Percentiles rank a stretch among this genome's conserved stretches.
phyloP scores from a whole-genome alignment of 108 stramenopile genomes.

The Tribonema minus region DNA sequence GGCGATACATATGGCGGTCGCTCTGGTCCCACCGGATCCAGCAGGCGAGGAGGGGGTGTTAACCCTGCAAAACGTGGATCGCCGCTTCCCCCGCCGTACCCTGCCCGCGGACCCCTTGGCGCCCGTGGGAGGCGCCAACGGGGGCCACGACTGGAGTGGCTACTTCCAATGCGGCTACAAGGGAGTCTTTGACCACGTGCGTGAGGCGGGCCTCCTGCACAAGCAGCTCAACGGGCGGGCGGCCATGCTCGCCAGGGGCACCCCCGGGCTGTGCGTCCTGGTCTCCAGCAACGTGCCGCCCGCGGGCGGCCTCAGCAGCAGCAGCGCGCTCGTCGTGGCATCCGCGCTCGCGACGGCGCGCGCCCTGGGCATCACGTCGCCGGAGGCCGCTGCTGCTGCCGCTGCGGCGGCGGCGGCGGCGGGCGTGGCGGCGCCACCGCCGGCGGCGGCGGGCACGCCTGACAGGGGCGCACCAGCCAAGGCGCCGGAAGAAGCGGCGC shows the following conservation, averaged over 20 bases:
- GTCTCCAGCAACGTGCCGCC: neutral
- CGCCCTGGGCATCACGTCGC: too few relatives aligned
- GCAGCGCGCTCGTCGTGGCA: too few relatives aligned
- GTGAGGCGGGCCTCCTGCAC: neutral
- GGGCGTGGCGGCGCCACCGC: too few relatives aligned
- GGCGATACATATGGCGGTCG: neutral
- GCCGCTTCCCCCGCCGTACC: neutral
- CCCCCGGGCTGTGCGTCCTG: neutral
- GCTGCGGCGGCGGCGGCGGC: too few relatives aligned
- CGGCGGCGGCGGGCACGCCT: too few relatives aligned
- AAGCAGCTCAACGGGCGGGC: too few relatives aligned
- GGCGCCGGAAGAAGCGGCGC: too few relatives aligned
- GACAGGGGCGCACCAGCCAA: too few relatives aligned
- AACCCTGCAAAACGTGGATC: neutral
- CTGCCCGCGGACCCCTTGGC: neutral
- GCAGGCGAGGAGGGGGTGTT: neutral
- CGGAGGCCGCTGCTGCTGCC: too few relatives aligned
- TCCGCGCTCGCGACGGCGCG: too few relatives aligned
- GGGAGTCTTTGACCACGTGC: neutral
- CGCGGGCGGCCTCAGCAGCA: neutral
- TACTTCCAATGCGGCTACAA: neutral
- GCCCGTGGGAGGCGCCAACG: neutral
- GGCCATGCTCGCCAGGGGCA: neutral
- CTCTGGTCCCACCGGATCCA: too few relatives aligned
- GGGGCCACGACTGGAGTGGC: neutral